A percentile compares a stretch with the other conserved stretches of the same genome.
Evolutionary conservation across 305 asterid genomes (phyloP).

Genomic region (Plantago lanceolata): DNA sequence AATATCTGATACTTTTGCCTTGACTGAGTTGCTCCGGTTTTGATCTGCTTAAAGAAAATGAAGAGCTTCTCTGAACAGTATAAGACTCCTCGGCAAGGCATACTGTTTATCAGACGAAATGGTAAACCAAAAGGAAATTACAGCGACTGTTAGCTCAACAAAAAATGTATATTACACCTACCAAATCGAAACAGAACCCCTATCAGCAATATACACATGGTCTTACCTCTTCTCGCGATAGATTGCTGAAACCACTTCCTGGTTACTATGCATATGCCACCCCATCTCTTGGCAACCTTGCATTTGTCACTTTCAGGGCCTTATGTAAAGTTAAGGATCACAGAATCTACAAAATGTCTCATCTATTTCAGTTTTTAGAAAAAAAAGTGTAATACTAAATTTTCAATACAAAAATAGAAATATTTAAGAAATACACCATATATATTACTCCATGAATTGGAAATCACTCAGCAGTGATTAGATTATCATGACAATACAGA

Average conservation of each 20-base stretch:
- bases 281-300: conserved; percentile 90
- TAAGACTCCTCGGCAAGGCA: conserved; percentile 87
- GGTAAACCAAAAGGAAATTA: conserved; percentile 21
- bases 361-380: no score
- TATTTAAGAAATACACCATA: not conserved
- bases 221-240: conserved; percentile 77
- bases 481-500: conserved; percentile 19
- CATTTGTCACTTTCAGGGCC: conserved; percentile 92
- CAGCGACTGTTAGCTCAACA: conserved; percentile 14
- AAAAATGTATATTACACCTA: conserved; percentile 15
- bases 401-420: not conserved
- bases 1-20: conserved; percentile 49
- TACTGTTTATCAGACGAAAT: conserved; percentile 45
- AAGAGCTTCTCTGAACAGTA: conserved; percentile 56
- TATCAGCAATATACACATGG: conserved; percentile 26
- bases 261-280: conserved; percentile 55
- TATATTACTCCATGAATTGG: conserved; percentile 2
- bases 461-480: conserved; percentile 14
- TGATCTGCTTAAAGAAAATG: conserved; percentile 41
- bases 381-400: no score
- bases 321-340: conserved; percentile 61
- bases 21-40: conserved; percentile 48
- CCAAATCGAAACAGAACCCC: conserved; percentile 26
- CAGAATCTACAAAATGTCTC: conserved; percentile 12
- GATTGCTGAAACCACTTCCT: conserved; percentile 88